Evolutionary conservation across 768 basidiomycete genomes (phyloP).

Genomic region (Russula emetica): DNA sequence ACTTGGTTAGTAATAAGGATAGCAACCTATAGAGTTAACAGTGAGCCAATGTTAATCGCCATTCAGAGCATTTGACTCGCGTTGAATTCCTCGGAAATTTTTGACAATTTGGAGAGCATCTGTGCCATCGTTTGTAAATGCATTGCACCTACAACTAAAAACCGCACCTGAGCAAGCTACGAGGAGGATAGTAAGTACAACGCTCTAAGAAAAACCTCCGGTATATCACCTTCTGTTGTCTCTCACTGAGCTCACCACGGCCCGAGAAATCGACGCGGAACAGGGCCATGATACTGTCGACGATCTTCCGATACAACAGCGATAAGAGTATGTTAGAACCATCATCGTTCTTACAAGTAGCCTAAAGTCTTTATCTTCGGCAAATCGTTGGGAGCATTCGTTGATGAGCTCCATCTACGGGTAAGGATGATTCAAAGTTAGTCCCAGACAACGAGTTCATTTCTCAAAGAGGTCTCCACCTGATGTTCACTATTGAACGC

Average conservation of each 20-base stretch:
- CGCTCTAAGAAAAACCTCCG: background rate
- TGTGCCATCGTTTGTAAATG: conserved; percentile 32
- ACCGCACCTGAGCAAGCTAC: conserved; percentile 75
- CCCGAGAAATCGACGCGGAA: conserved; percentile 94
- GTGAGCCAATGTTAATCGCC: background rate
- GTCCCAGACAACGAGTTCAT: conserved; percentile 9
- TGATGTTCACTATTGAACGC: conserved; percentile 94
- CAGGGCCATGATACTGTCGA: conserved; percentile 96
- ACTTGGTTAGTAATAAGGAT: conserved; percentile 92
- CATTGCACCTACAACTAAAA: background rate
- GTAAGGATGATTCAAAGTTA: conserved; percentile 8
- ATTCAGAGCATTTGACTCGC: conserved; percentile 38
- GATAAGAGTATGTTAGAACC: background rate
- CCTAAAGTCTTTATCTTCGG: conserved; percentile 82
- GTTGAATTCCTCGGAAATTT: conserved; percentile 90
- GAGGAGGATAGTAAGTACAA: conserved; percentile 20
- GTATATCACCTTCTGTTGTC: conserved; percentile 74
- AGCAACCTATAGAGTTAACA: conserved; percentile 53
- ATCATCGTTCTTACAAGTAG: conserved; percentile 47
- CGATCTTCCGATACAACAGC: conserved; percentile 50
- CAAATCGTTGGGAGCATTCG: conserved; percentile 81
- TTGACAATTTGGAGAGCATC: conserved; percentile 90
- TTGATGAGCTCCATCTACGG: conserved; percentile 85
- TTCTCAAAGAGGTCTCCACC: conserved; percentile 37
- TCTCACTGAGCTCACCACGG: conserved; percentile 88